phyloP scores from a whole-genome alignment of 164 flowering plant species.

The Vitis cinerea region DNA sequence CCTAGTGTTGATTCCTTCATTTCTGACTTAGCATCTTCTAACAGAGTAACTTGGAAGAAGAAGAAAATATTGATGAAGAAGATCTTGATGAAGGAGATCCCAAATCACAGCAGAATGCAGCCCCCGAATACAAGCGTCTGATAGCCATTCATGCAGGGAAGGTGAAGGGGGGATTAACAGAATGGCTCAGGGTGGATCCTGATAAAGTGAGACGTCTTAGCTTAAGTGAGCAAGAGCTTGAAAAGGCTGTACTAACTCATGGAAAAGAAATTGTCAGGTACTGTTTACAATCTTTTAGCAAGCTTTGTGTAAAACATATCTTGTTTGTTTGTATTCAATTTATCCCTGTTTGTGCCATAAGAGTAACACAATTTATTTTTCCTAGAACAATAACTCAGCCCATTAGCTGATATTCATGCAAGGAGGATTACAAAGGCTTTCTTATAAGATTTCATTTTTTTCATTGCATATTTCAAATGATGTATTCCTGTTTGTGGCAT shows the following conservation, averaged over 20 bases:
- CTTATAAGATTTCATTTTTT: too few species aligned
- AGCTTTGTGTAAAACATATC: background rate
- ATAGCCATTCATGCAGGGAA: conserved; percentile 82
- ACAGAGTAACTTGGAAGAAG: conserved; percentile 32
- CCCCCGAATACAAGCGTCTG: conserved; percentile 55
- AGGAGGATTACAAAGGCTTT: too few species aligned
- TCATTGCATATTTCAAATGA: background rate
- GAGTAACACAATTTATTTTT: too few species aligned
- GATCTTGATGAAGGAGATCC: conserved; percentile 37
- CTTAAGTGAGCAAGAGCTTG: conserved; percentile 71
- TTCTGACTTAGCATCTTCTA: background rate
- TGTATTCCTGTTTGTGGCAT: background rate
- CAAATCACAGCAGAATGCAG: conserved; percentile 27
- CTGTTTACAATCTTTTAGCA: background rate
- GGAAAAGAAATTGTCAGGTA: conserved; percentile 66
- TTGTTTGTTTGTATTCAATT: background rate
- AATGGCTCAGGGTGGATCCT: conserved; percentile 54
- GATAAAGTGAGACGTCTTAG: conserved; percentile 78
- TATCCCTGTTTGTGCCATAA: too few species aligned
- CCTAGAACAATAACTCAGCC: too few species aligned
- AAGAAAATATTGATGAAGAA: conserved; percentile 33
- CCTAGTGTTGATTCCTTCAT: background rate
- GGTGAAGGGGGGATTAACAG: conserved; percentile 61
- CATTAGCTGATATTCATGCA: too few species aligned
- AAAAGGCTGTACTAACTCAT: conserved; percentile 49